Conservation (phyloP, 2,329 filamentous ascomycete species). For the Elsinoe fawcettii region DNA sequence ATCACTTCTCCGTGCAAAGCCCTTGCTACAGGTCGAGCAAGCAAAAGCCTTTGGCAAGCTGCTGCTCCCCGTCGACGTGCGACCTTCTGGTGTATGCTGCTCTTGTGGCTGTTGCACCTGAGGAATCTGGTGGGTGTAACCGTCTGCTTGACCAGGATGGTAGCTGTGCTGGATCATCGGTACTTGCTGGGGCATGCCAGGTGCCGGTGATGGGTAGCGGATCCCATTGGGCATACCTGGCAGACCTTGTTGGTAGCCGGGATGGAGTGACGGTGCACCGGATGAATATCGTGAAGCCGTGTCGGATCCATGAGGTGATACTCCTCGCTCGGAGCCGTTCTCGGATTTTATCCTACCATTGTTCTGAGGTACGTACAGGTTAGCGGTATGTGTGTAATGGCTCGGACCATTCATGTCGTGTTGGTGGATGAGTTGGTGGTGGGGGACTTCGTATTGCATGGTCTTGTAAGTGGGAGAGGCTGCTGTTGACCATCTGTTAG, state of each 20-base stretch:
- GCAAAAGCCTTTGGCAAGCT: slow-evolving; percentile 68
- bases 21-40: slow-evolving; percentile 83
- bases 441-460: slow-evolving; percentile 34
- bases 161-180: slow-evolving; percentile 50
- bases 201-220: slow-evolving; percentile 47
- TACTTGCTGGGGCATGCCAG: slow-evolving; percentile 42
- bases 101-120: slow-evolving; percentile 31
- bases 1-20: slow-evolving; percentile 88
- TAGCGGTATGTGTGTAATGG: slow-evolving; percentile 32
- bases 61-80: slow-evolving; percentile 36
- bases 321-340: slow-evolving; percentile 52
- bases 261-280: slow-evolving; percentile 44
- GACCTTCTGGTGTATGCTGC: slow-evolving; percentile 32
- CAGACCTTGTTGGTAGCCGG: slow-evolving; percentile 41
- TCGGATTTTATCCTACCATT: slow-evolving; percentile 47
- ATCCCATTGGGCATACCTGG: slow-evolving; percentile 44
- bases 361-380: slow-evolving; percentile 41
- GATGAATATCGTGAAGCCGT: slow-evolving; percentile 51
- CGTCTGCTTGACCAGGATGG: slow-evolving; percentile 38
- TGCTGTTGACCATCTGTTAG: slow-evolving; percentile 30
- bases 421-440: slow-evolving; percentile 25
- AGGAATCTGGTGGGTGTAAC: slow-evolving; percentile 31
- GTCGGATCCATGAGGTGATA: slow-evolving; percentile 49
- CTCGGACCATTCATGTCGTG: slow-evolving; percentile 21
- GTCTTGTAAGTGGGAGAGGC: slow-evolving; percentile 25